Percentiles rank a stretch among this genome's conserved stretches.
Conservation (phyloP, 345 rosid genomes). For the Gossypium longicalyx region DNA sequence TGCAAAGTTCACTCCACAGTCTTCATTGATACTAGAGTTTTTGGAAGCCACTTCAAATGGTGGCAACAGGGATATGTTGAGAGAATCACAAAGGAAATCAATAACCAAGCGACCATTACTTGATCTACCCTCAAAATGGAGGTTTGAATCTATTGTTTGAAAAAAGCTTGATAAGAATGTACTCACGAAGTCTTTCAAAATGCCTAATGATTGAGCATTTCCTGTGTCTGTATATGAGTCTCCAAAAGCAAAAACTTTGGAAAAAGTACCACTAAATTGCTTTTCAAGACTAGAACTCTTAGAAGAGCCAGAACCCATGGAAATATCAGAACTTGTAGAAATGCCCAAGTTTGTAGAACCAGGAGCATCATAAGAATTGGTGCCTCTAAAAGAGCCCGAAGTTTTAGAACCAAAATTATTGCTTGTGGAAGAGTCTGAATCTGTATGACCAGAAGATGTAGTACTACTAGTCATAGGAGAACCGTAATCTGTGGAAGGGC, state of each 20-base stretch:
- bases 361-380: background rate
- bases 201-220: constrained; percentile 30
- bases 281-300: background rate
- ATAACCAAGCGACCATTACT: constrained; percentile 35
- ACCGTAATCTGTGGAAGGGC: background rate
- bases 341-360: background rate
- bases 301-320: background rate
- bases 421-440: background rate
- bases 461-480: background rate
- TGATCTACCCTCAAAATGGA: constrained; percentile 3
- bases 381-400: background rate
- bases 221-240: constrained; percentile 46
- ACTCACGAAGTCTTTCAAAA: constrained; percentile 17
- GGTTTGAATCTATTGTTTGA: background rate
- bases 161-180: background rate
- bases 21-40: constrained; percentile 14
- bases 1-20: constrained; percentile 35
- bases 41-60: constrained; percentile 14
- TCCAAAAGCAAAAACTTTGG: constrained; percentile 41
- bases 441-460: background rate
- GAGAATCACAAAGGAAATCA: constrained; percentile 32
- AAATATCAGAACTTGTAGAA: background rate
- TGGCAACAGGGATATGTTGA: constrained; percentile 24
- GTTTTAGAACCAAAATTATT: background rate
- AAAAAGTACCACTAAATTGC: constrained; percentile 2